Evolutionary conservation across 192 early-diverging fungal genomes (phyloP).

Genomic region (Dissophora ornata): DNA sequence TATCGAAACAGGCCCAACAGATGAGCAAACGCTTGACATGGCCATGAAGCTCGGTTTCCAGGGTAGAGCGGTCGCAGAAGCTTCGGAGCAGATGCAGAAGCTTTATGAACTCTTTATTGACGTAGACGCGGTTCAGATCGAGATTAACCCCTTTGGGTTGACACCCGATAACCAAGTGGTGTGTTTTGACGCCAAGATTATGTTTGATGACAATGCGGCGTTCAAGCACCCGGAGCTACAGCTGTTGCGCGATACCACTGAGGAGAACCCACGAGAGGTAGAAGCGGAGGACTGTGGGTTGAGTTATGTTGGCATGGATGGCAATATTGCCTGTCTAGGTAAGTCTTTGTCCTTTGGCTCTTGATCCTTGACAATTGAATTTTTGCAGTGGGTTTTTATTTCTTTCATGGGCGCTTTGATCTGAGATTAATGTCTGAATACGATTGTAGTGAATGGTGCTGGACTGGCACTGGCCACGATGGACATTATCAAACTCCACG

Average conservation of each 20-base stretch:
- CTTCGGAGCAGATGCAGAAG: constrained; percentile 51
- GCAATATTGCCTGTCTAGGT: constrained; percentile 48
- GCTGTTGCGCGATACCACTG: constrained; percentile 37
- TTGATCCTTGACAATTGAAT: too few species aligned
- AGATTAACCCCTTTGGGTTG: constrained; percentile 48
- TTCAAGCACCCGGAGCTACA: constrained; percentile 48
- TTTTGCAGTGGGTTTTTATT: too few species aligned
- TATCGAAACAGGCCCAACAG: constrained; percentile 47
- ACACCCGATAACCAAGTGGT: constrained; percentile 48
- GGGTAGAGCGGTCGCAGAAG: constrained; percentile 39
- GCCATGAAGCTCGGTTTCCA: constrained; percentile 51
- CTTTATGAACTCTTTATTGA: constrained; percentile 40
- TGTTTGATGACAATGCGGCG: constrained; percentile 38
- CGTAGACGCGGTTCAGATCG: constrained; percentile 42
- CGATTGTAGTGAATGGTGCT: constrained; percentile 33
- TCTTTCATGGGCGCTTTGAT: background rate
- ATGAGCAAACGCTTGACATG: constrained; percentile 42
- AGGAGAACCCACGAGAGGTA: constrained; percentile 42
- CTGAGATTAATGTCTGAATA: background rate
- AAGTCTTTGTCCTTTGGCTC: constrained; percentile 2
- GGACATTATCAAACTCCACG: constrained; percentile 52
- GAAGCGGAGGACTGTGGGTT: constrained; percentile 43
- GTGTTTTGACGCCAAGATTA: constrained; percentile 52
- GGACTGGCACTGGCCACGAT: constrained; percentile 46
- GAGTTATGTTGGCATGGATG: constrained; percentile 49